Percentiles rank a stretch among this genome's conserved stretches.
Evolutionary conservation across 2,329 filamentous ascomycete species (phyloP).

Genomic region (Colletotrichum chlorophyti): DNA sequence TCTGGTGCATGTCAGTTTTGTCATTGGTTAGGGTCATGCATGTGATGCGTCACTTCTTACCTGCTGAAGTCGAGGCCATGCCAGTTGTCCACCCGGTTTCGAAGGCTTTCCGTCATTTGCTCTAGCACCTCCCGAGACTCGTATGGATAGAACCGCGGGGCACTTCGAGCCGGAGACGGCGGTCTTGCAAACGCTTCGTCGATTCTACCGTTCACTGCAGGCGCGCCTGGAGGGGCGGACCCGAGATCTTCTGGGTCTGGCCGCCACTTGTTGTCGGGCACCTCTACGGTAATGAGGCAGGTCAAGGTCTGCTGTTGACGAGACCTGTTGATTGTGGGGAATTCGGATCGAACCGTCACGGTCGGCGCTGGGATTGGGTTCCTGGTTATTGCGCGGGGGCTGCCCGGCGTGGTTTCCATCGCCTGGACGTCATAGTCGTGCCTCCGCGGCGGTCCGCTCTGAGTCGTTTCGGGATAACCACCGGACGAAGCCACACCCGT

Average conservation of each 20-base stretch:
- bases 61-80: constrained; percentile 92
- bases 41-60: constrained; percentile 46
- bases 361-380: constrained; percentile 91
- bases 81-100: constrained; percentile 95
- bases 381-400: constrained; percentile 73
- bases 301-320: constrained; percentile 95
- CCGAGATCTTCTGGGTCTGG: constrained; percentile 83
- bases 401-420: constrained; percentile 86
- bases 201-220: constrained; percentile 48
- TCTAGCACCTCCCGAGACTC: constrained; percentile 80
- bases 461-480: constrained; percentile 80
- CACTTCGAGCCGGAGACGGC: constrained; percentile 65
- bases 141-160: constrained; percentile 70
- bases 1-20: constrained; percentile 50
- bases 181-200: constrained; percentile 63
- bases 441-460: constrained; percentile 72
- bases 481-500: constrained; percentile 78
- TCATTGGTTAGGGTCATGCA: background rate
- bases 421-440: constrained; percentile 97
- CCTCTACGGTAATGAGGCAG: constrained; percentile 92
- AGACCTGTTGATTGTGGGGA: constrained; percentile 90
- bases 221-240: constrained; percentile 51
- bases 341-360: constrained; percentile 96
- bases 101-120: constrained; percentile 84
- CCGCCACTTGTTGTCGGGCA: constrained; percentile 90